Conservation (phyloP, 305 asterid genomes). For the Solanum hybrid region DNA sequence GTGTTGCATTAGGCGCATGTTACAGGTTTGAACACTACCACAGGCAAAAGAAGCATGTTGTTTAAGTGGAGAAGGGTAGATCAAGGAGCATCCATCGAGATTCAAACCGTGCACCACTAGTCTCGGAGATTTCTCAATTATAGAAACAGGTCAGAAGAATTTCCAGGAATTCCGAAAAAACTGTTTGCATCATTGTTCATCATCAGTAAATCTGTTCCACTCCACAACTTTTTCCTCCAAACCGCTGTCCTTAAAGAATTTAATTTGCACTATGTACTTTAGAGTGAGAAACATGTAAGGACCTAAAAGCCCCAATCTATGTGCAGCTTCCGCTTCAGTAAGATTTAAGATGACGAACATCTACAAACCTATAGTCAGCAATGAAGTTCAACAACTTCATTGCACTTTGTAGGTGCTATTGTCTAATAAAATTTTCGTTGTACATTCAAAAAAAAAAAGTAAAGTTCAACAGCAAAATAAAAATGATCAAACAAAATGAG, state of each 20-base stretch:
- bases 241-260: background rate
- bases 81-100: background rate
- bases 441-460: background rate
- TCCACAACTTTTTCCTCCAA: background rate
- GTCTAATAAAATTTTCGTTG: background rate
- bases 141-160: background rate
- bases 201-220: background rate
- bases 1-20: background rate
- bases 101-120: background rate
- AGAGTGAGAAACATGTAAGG: background rate
- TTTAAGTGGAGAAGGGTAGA: background rate
- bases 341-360: background rate
- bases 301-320: background rate
- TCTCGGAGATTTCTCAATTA: background rate
- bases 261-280: background rate
- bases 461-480: background rate
- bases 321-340: background rate
- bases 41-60: background rate
- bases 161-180: background rate
- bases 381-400: background rate
- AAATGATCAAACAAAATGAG: background rate
- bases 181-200: background rate
- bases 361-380: background rate
- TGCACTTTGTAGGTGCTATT: background rate
- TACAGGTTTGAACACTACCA: background rate